These are phyloP conservation scores for Wakefieldia striispora DNA, from an alignment of 768 basidiomycete genomes.

Conservation along the genomic window DNA sequence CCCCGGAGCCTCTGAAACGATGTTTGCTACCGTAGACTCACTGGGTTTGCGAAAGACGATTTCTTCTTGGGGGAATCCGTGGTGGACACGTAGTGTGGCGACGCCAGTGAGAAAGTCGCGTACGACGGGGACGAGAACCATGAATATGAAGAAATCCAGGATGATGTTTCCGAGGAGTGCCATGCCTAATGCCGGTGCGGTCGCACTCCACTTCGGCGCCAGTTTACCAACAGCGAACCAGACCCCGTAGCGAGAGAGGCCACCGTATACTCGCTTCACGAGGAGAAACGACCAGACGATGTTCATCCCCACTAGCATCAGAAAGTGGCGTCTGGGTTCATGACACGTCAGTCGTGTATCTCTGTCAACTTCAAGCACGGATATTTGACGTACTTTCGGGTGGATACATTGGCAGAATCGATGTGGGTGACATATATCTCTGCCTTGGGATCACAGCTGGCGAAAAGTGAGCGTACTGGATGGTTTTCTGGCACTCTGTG, in stretches of 20 bases:
- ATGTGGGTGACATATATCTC: slow-evolving; percentile 33
- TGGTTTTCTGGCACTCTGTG: slow-evolving; percentile 26
- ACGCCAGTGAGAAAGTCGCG: slow-evolving; percentile 20
- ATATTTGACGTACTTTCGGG: slow-evolving; percentile 23
- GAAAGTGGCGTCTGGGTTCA: slow-evolving; percentile 24
- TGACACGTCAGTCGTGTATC: slow-evolving; percentile 12
- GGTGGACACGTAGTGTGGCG: slow-evolving; percentile 21
- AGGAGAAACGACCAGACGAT: slow-evolving; percentile 24
- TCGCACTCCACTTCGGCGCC: slow-evolving; percentile 5
- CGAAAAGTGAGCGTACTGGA: slow-evolving; percentile 23
- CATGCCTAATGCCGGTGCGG: slow-evolving; percentile 15
- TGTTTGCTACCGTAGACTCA: slow-evolving; percentile 23
- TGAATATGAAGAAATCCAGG: slow-evolving; percentile 27
- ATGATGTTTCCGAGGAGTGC: slow-evolving; percentile 23
- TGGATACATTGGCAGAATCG: slow-evolving; percentile 16
- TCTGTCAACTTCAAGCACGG: background rate
- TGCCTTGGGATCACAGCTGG: slow-evolving; percentile 11
- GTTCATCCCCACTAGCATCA: slow-evolving; percentile 27
- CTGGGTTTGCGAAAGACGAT: slow-evolving; percentile 32
- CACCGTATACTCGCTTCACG: slow-evolving; percentile 19
- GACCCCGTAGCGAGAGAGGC: slow-evolving; percentile 29
- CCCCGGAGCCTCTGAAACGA: slow-evolving; percentile 23
- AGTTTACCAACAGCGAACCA: slow-evolving; percentile 25
- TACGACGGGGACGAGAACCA: slow-evolving; percentile 24
- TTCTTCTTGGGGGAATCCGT: slow-evolving; percentile 29